Evolutionary conservation across 1,284 basidiomycete species (phyloP).

Genomic region (Paramarasmius palmivorus): DNA sequence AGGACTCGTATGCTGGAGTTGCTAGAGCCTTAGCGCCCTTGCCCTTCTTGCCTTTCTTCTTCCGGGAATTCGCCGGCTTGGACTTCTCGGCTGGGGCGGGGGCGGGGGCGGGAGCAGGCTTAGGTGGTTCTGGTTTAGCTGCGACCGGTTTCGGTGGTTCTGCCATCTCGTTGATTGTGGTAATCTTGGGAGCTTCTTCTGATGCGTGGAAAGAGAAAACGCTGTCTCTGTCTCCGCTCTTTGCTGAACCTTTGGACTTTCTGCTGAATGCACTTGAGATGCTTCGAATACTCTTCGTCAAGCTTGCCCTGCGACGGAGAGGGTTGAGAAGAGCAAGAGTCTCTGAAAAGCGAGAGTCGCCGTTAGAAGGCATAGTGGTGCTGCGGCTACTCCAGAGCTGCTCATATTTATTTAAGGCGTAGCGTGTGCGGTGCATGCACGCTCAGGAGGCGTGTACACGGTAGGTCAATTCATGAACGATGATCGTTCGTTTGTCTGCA

Average conservation of each 20-base stretch:
- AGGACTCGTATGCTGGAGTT: constrained; percentile 18
- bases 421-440: constrained; percentile 2
- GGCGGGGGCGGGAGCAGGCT: neutral
- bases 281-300: constrained; percentile 38
- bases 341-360: constrained; percentile 3
- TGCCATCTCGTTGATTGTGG: neutral
- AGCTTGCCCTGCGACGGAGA: constrained; percentile 36
- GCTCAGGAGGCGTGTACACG: neutral
- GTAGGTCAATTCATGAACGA: neutral
- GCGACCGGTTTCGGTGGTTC: neutral
- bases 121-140: neutral
- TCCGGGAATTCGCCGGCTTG: neutral
- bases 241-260: neutral
- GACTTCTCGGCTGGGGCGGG: neutral
- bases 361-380: constrained; percentile 1
- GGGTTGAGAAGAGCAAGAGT: constrained; percentile 25
- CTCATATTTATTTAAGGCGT: neutral
- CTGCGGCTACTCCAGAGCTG: neutral
- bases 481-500: too few species aligned
- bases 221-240: neutral
- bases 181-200: neutral
- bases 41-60: neutral
- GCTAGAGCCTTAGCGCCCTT: neutral
- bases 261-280: constrained; percentile 22
- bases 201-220: too few species aligned